Percentiles rank a stretch among this genome's conserved stretches.
phyloP scores from a whole-genome alignment of 2,329 filamentous ascomycete genomes.

The Simplicillium sp. region DNA sequence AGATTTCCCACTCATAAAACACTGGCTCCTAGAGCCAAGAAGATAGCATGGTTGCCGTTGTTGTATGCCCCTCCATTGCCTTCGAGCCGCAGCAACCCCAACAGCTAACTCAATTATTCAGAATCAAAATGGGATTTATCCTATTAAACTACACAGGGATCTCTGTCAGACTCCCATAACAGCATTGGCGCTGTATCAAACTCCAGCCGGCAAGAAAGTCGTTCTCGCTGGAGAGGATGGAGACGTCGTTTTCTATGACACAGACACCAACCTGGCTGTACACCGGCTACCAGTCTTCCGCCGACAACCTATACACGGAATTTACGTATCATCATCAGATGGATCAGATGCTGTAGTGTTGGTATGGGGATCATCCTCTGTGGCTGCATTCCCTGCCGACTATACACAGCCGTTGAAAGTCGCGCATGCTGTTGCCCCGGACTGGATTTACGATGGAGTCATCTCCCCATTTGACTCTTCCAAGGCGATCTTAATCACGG shows the following conservation, averaged over 20 bases:
- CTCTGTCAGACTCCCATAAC: slow-evolving; percentile 47
- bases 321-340: slow-evolving; percentile 32
- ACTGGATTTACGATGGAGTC: slow-evolving; percentile 69
- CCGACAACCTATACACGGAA: slow-evolving; percentile 66
- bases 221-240: slow-evolving; percentile 53
- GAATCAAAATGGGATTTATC: too few species aligned
- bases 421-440: slow-evolving; percentile 41
- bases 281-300: slow-evolving; percentile 40
- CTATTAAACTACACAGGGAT: slow-evolving; percentile 10
- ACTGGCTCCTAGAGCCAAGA: too few species aligned
- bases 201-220: slow-evolving; percentile 21
- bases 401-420: slow-evolving; percentile 3
- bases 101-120: too few species aligned
- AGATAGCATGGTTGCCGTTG: too few species aligned
- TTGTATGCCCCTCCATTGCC: too few species aligned
- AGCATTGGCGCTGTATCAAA: slow-evolving; percentile 42
- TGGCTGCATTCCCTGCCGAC: slow-evolving; percentile 29
- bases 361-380: slow-evolving; percentile 60
- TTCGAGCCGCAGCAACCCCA: too few species aligned
- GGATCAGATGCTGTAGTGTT: slow-evolving; percentile 28
- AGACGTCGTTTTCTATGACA: slow-evolving; percentile 43
- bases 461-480: slow-evolving; percentile 34
- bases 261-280: slow-evolving; percentile 19
- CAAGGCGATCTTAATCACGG: slow-evolving; percentile 60
- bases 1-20: too few species aligned